phyloP scores from a whole-genome alignment of 2,329 filamentous ascomycete species.

The Claviceps monticola region DNA sequence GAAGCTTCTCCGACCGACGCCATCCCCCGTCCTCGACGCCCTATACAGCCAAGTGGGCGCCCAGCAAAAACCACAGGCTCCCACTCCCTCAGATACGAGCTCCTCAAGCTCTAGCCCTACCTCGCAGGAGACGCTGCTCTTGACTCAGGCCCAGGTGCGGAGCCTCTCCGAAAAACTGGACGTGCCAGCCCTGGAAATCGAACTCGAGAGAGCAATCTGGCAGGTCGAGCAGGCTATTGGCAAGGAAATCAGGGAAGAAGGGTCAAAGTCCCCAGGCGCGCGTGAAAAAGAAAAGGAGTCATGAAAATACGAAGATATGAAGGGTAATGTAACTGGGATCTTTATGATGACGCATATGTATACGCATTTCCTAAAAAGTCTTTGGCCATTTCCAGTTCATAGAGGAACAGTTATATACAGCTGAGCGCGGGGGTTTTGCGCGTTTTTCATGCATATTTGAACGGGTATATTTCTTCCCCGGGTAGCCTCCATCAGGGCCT shows the following conservation, averaged over 20 bases:
- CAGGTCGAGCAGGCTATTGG: conserved; percentile 47
- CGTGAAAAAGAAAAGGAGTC: neutral
- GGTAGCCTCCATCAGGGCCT: no score
- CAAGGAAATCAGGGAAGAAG: conserved; percentile 15
- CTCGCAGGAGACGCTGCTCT: conserved; percentile 22
- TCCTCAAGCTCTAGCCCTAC: no score
- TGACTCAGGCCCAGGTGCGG: conserved; percentile 39
- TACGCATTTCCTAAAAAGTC: neutral
- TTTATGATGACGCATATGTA: neutral
- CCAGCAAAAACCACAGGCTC: neutral
- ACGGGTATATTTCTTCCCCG: no score
- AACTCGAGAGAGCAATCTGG: conserved; percentile 62
- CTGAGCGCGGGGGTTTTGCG: no score
- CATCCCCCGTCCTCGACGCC: conserved; percentile 57
- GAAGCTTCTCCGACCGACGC: conserved; percentile 50
- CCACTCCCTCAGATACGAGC: neutral
- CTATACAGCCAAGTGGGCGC: conserved; percentile 46
- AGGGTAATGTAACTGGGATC: neutral
- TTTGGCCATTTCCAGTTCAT: neutral
- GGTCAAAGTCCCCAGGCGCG: neutral
- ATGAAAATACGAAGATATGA: neutral
- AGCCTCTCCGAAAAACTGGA: conserved; percentile 47
- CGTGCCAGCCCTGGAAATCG: conserved; percentile 55
- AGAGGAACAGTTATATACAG: neutral
- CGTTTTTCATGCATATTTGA: no score